These are phyloP conservation scores for Leptographium procerum DNA, from an alignment of 2,329 filamentous ascomycete species.

Conservation along the genomic window DNA sequence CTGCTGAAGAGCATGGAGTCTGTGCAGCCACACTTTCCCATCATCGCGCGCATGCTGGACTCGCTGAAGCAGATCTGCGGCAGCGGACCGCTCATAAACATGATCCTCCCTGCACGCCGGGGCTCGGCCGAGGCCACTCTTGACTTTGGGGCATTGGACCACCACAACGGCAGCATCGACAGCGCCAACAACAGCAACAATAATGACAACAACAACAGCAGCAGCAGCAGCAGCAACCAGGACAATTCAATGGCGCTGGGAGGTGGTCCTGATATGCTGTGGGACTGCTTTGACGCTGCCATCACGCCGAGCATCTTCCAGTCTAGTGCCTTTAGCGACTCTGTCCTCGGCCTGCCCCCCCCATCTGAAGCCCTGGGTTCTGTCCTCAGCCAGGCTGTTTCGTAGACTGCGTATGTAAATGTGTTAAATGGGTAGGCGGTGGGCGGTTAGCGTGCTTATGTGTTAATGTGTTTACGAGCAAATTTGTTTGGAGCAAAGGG, in stretches of 20 bases:
- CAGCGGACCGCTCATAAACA: background rate
- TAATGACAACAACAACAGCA: background rate
- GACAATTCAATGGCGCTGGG: background rate
- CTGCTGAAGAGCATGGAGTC: constrained; percentile 3
- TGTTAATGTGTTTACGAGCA: too few relatives aligned
- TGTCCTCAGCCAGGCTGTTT: background rate
- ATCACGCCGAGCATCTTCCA: constrained; percentile 1
- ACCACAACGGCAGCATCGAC: too few relatives aligned
- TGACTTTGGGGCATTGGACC: background rate
- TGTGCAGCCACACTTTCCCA: constrained; percentile 5
- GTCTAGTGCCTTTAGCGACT: background rate
- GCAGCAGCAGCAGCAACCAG: background rate
- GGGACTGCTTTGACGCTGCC: constrained; percentile 1
- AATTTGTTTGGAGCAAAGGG: too few relatives aligned
- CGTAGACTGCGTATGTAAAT: background rate
- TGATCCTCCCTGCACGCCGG: background rate
- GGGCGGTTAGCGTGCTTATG: too few relatives aligned
- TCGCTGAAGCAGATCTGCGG: constrained; percentile 4
- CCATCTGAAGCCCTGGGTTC: background rate
- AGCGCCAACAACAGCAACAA: background rate
- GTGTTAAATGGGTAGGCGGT: too few relatives aligned
- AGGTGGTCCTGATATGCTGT: background rate
- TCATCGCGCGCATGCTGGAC: constrained; percentile 6
- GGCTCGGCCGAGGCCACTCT: background rate
- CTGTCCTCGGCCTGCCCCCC: constrained; percentile 3